These are phyloP conservation scores for Torulaspora pretoriensis DNA, from an alignment of 1,139 yeast genomes.

Conservation along the genomic window DNA sequence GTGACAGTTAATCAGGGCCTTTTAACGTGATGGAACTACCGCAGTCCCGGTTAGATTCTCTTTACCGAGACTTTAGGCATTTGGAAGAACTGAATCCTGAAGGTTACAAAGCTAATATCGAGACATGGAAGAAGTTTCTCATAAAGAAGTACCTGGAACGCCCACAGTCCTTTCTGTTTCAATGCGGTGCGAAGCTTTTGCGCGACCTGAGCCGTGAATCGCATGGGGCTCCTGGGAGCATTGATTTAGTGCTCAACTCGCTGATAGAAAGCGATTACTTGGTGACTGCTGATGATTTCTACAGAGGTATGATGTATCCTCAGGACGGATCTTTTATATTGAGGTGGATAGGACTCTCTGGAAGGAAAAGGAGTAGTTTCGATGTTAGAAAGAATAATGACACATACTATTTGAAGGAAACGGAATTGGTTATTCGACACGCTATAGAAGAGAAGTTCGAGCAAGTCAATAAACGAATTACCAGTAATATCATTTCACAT, in stretches of 20 bases:
- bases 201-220: slow-evolving; percentile 30
- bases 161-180: slow-evolving; percentile 25
- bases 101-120: slow-evolving; percentile 63
- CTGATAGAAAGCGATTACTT: slow-evolving; percentile 32
- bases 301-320: slow-evolving; percentile 11
- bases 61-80: slow-evolving; percentile 56
- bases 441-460: slow-evolving; percentile 16
- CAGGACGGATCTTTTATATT: slow-evolving; percentile 2
- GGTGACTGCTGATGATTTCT: slow-evolving; percentile 30
- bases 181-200: slow-evolving; percentile 30
- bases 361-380: slow-evolving; percentile 4
- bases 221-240: slow-evolving; percentile 37
- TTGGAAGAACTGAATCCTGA: slow-evolving; percentile 56
- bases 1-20: not conserved
- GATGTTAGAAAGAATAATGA: slow-evolving; percentile 18
- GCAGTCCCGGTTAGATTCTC: slow-evolving; percentile 51
- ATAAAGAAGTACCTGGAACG: slow-evolving; percentile 21
- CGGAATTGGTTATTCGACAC: slow-evolving; percentile 18
- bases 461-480: slow-evolving; percentile 14
- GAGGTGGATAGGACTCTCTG: slow-evolving; percentile 17
- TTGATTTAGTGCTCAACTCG: slow-evolving; percentile 39
- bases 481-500: slow-evolving; percentile 15
- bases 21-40: slow-evolving; percentile 24
- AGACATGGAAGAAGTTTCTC: slow-evolving; percentile 50
- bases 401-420: slow-evolving; percentile 22